These are phyloP conservation scores for Rubia tinctorum DNA, from an alignment of 305 asterid species.

Conservation along the genomic window DNA sequence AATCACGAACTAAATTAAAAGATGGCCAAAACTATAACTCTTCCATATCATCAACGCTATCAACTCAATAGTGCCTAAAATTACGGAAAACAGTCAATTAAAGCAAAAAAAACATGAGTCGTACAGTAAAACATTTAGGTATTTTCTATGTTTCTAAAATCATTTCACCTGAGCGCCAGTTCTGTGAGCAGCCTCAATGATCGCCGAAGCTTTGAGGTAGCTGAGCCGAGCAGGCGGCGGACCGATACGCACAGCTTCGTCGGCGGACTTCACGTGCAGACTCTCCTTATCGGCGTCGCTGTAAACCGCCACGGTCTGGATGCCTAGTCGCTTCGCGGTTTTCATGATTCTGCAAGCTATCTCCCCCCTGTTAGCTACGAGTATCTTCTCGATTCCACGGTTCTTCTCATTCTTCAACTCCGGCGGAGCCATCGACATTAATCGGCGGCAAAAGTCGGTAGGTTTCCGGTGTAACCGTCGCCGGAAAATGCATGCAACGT, in stretches of 20 bases:
- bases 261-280: conserved; percentile 88
- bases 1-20: not conserved
- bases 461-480: conserved; percentile 28
- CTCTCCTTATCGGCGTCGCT: conserved; percentile 88
- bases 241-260: conserved; percentile 89
- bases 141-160: not conserved
- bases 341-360: conserved; percentile 87
- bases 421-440: conserved; percentile 42
- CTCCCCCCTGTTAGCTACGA: conserved; percentile 94
- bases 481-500: conserved; percentile 41
- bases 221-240: conserved; percentile 96
- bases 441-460: conserved; percentile 19
- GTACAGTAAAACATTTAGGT: not conserved
- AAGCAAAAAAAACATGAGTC: not conserved
- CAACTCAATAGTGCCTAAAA: not conserved
- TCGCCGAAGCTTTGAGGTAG: conserved; percentile 70
- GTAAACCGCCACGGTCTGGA: conserved; percentile 82
- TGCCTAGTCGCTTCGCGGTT: conserved; percentile 78
- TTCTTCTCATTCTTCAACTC: conserved; percentile 16
- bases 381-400: conserved; percentile 63
- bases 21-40: not conserved
- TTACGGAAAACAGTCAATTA: not conserved
- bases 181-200: conserved; percentile 64
- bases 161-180: conserved; percentile 83
- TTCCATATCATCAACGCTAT: conserved; percentile 4